These are phyloP conservation scores for Brassica hybrid DNA, from an alignment of 441 rosid species.

Conservation along the genomic window DNA sequence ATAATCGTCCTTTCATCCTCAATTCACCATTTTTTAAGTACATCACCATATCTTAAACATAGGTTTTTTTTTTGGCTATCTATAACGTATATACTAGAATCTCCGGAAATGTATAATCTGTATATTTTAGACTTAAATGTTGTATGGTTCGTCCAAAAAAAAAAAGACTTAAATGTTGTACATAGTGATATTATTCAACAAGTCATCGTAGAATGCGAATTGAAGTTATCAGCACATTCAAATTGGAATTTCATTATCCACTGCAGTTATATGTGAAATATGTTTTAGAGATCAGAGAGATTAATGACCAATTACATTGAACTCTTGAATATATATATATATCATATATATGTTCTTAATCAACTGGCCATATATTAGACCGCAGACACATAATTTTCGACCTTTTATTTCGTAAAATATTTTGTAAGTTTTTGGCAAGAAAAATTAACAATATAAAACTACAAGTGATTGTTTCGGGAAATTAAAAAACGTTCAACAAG, in stretches of 20 bases:
- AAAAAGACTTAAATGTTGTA: not conserved
- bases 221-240: not conserved
- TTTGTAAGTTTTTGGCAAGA: too few species aligned
- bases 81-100: not conserved
- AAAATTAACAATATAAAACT: conserved; percentile 15
- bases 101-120: not conserved
- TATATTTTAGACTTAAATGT: not conserved
- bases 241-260: not conserved
- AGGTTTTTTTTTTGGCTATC: not conserved
- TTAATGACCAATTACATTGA: not conserved
- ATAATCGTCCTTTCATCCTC: not conserved
- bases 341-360: not conserved
- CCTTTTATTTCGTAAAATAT: too few species aligned
- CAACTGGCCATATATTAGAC: conserved; percentile 17
- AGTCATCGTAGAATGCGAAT: not conserved
- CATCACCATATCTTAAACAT: not conserved
- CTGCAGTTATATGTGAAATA: not conserved
- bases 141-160: not conserved
- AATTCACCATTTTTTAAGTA: not conserved
- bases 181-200: not conserved
- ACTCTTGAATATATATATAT: not conserved
- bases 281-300: not conserved
- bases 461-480: conserved; percentile 14
- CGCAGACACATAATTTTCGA: conserved; percentile 7
- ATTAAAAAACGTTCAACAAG: conserved; percentile 11